Conservation (phyloP, 2,329 filamentous ascomycete species). For the Ophiocordyceps camponoti-leonardi region DNA sequence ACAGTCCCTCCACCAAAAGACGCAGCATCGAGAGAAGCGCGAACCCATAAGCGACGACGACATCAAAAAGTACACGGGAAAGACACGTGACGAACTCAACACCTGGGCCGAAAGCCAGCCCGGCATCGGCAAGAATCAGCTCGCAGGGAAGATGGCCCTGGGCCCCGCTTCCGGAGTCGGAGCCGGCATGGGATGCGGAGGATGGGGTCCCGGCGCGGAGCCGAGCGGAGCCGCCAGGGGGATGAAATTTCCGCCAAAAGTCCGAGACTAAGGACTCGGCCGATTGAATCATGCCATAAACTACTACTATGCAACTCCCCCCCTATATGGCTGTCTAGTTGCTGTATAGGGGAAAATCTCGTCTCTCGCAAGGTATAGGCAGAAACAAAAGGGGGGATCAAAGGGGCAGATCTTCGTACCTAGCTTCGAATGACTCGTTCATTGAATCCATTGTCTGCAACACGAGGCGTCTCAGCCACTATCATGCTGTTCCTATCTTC, state of each 20-base stretch:
- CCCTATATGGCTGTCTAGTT: no score
- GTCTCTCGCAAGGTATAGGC: no score
- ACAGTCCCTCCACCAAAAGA: conserved; percentile 14
- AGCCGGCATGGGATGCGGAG: conserved; percentile 13
- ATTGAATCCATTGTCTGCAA: no score
- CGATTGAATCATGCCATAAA: neutral
- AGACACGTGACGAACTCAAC: conserved; percentile 15
- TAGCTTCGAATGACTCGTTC: no score
- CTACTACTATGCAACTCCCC: no score
- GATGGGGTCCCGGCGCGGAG: conserved; percentile 15
- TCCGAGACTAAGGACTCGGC: conserved; percentile 1
- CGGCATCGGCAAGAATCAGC: conserved; percentile 22
- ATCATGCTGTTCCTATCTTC: no score
- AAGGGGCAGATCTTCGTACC: no score
- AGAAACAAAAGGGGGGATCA: no score
- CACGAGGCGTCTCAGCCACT: no score
- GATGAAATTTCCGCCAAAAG: conserved; percentile 18
- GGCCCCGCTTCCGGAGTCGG: conserved; percentile 13
- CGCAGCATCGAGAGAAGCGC: conserved; percentile 13
- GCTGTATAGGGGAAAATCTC: no score
- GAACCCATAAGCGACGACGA: conserved; percentile 19
- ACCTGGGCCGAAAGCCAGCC: conserved; percentile 19
- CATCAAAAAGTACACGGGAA: conserved; percentile 23
- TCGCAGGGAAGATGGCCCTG: conserved; percentile 14
- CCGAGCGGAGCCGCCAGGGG: conserved; percentile 10